Base-by-base conservation (phyloP, 345 rosid species). In the Citrus hindsii region DNA sequence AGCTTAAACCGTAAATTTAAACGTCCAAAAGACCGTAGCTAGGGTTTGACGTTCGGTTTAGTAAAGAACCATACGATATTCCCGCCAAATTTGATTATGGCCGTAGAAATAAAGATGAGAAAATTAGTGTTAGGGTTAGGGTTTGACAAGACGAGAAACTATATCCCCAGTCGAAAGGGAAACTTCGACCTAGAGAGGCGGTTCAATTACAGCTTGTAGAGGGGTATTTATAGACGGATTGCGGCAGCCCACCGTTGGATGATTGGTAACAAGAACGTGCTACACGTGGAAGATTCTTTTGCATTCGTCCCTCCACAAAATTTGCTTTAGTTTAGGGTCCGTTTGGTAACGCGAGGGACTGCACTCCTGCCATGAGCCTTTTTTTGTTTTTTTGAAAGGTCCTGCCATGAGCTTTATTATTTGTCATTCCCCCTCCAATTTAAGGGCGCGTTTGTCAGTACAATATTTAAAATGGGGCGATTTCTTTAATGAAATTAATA, bases 231-330 rank as follows among this genome's bases (percentile, higher is more conserved):
- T 78, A 72, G 76, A 2, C 72, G 6, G 67, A 63, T 14, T 28
- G 37, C 19, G 67, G 8, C 67, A 3, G 14, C 21, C 67, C 5
- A 14, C 37, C 8, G 1, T 53, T 53, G 58, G 59, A 42, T 58
- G 74, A 78, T 82, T 78, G 82, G 82, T 13, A 22, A 71, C 63
- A 19, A 9, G 77, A 27, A 74, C 63, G 58, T 28, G 25, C 5
- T n/a, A 16, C 46, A 48, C 63, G 71, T 65, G 66, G 76, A 74
- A 61, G 67, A 61, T 61, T 74, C 37, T 24, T 24, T 24, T 8
- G 51, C 51, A 16, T 46, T 46, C 18, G 18, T 46, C 51, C 18
- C 9, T 2, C 4, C 4, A 3, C 30, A 6, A 28, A 24, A 24
- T 35, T 5, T 12, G 19, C 6, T 4, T 35, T 14, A 2, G 5